Base-by-base conservation (phyloP, 371 early-diverging fungal species). In the Umbelopsis sp. region DNA sequence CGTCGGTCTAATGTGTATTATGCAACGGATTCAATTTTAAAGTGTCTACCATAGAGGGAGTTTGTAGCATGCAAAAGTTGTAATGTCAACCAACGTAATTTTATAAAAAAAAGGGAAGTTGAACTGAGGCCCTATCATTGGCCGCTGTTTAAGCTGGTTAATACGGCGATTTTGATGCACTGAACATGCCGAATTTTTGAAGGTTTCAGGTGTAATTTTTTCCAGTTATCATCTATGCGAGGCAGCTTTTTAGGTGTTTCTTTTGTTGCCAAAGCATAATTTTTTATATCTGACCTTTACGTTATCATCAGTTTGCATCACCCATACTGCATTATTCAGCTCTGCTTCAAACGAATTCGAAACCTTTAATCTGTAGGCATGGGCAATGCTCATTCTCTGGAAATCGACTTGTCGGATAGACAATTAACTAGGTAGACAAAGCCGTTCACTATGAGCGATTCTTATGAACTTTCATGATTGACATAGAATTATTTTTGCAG, bases 401-500 rank as follows among this genome's bases (percentile, higher is more conserved):
- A 57, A 35, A 57, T 57, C 16, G 57, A 57, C 35, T 35, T 57
- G 18, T 57, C 57, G 18, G 57, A 57, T n/a, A 29, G 57, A 57
- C 57, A 57, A 29, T 35, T 57, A 32, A 57, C 57, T 32, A 57
- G 57, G 57, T 57, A 57, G 29, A 12, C 18, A 35, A 24, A 18
- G 12, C 38, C 0, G 10, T 57, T 35, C 14, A 18, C 18, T 12
- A 16, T 11, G 14, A 57, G 8, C 16, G 16, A 5, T 22, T 22
- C 22, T 18, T 12, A 16, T 0, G 57, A 57, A 35, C 2, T 29
- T 29, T 1, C 32, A 3, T 35, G 4, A 5, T 18, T 57, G 14
- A 35, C 32, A 12, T 29, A 29, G 29, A 3, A 57, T 41, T 29
- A 29, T 29, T 29, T 29, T 8, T 35, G 7, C 18, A 57, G 57